These are phyloP conservation scores for Jamesozyma rosinii DNA, from an alignment of 805 yeast species.

Conservation along the genomic window DNA sequence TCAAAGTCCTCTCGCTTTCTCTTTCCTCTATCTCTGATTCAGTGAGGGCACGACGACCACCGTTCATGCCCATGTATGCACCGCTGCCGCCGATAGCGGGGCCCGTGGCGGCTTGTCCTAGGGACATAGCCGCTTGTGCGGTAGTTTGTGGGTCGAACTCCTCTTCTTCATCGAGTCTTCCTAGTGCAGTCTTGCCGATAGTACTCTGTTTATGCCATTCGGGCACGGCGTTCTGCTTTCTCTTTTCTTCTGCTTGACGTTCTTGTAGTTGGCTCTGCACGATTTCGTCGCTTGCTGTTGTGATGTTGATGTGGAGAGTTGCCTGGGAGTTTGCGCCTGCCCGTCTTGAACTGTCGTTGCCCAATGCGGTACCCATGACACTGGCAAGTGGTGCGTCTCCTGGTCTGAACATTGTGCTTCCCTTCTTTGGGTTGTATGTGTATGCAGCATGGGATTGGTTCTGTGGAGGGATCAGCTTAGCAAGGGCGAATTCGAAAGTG, in stretches of 20 bases:
- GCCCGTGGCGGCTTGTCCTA: constrained; percentile 8
- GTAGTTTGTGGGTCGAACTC: constrained; percentile 27
- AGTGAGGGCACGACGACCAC: constrained; percentile 17
- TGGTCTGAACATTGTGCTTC: constrained; percentile 37
- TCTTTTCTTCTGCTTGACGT: constrained; percentile 56
- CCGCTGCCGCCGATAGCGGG: not conserved
- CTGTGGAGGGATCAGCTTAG: constrained; percentile 78
- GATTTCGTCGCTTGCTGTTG: constrained; percentile 77
- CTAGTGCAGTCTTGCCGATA: constrained; percentile 59
- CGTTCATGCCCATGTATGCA: constrained; percentile 6
- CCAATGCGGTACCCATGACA: constrained; percentile 25
- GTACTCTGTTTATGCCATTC: constrained; percentile 93
- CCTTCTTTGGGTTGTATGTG: constrained; percentile 45
- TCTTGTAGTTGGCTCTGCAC: constrained; percentile 56
- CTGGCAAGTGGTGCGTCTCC: constrained; percentile 23
- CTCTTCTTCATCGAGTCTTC: constrained; percentile 46
- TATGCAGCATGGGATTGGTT: constrained; percentile 61
- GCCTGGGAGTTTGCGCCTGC: constrained; percentile 67
- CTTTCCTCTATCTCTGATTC: constrained; percentile 43
- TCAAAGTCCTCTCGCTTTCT: constrained; percentile 63
- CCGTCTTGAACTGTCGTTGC: constrained; percentile 36
- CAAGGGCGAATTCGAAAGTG: constrained; percentile 76
- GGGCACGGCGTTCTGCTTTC: constrained; percentile 90
- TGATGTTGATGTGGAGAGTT: constrained; percentile 78
- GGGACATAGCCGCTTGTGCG: constrained; percentile 15